These are phyloP conservation scores for Globisporangium perplexum DNA, from an alignment of 352 stramenopile species.

Conservation along the genomic window DNA sequence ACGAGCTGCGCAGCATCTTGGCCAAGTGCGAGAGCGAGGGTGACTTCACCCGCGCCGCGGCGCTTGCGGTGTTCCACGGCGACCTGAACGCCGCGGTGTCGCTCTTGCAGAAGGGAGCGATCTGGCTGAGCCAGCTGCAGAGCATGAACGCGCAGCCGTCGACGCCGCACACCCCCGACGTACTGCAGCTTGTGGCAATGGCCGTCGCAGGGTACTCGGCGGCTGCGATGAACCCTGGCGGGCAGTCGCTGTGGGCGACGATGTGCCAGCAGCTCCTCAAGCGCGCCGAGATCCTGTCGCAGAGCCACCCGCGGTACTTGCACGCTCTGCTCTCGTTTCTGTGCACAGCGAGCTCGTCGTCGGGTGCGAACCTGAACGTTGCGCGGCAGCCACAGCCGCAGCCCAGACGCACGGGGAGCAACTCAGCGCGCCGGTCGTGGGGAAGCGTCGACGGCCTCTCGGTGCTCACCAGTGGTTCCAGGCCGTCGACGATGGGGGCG, in stretches of 20 bases:
- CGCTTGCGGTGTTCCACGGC: slow-evolving; percentile 80
- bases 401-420: slow-evolving; percentile 19
- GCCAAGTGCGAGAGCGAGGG: slow-evolving; percentile 52
- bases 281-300: slow-evolving; percentile 63
- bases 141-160: slow-evolving; percentile 19
- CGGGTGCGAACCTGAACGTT: slow-evolving; percentile 19
- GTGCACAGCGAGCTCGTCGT: slow-evolving; percentile 34
- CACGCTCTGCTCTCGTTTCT: slow-evolving; percentile 78
- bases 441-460: slow-evolving; percentile 56
- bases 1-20: slow-evolving; percentile 60
- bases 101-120: slow-evolving; percentile 66
- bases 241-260: slow-evolving; percentile 56
- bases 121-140: slow-evolving; percentile 54
- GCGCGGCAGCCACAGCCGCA: slow-evolving; percentile 23
- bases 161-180: slow-evolving; percentile 50
- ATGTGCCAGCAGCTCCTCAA: slow-evolving; percentile 80
- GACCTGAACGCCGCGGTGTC: slow-evolving; percentile 63
- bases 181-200: slow-evolving; percentile 88
- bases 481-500: slow-evolving; percentile 22
- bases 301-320: slow-evolving; percentile 66
- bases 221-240: slow-evolving; percentile 28
- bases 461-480: slow-evolving; percentile 14
- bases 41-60: slow-evolving; percentile 61
- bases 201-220: slow-evolving; percentile 78
- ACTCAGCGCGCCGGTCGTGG: slow-evolving; percentile 35